Percentiles rank a stretch among this genome's conserved stretches.
Conservation (phyloP, 306 rosid species). For the Pachyrhizus erosus region DNA sequence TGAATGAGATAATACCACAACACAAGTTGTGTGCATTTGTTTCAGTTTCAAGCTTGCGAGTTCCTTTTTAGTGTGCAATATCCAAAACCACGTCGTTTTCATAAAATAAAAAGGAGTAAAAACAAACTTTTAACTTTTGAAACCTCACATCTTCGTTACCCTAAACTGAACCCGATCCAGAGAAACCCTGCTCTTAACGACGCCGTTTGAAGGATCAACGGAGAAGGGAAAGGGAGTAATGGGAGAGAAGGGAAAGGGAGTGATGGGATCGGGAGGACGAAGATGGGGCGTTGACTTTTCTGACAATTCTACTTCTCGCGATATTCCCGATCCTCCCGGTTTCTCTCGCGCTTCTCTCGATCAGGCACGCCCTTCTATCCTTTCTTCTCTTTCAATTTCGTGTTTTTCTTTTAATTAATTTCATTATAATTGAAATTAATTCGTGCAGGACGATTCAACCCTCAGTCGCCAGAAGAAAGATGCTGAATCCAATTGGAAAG, state of each 20-base stretch:
- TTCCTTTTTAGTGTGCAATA: background rate
- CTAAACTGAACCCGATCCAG: background rate
- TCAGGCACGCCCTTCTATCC: constrained; percentile 48
- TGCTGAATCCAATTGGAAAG: constrained; percentile 93
- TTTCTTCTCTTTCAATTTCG: background rate
- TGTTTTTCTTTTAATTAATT: background rate
- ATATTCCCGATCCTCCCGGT: constrained; percentile 88
- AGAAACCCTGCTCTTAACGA: background rate
- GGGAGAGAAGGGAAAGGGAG: constrained; percentile 88
- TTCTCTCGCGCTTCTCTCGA: constrained; percentile 89
- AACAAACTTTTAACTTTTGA: background rate
- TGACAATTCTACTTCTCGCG: constrained; percentile 79
- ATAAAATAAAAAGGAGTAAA: background rate
- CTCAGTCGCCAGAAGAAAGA: constrained; percentile 95
- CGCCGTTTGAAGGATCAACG: constrained; percentile 45
- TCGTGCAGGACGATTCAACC: constrained; percentile 76
- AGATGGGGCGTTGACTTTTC: constrained; percentile 93
- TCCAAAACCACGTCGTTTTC: constrained; percentile 3
- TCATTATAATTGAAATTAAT: background rate
- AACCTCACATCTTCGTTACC: background rate
- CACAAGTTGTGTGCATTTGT: no score
- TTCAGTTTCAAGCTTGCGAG: no score
- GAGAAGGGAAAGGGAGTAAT: constrained; percentile 88
- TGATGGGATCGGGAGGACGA: constrained; percentile 66
- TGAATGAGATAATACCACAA: no score